A percentile compares a stretch with the other conserved stretches of the same genome.
Conservation (phyloP, 192 early-diverging fungal genomes). For the Mortierella hygrophila region DNA sequence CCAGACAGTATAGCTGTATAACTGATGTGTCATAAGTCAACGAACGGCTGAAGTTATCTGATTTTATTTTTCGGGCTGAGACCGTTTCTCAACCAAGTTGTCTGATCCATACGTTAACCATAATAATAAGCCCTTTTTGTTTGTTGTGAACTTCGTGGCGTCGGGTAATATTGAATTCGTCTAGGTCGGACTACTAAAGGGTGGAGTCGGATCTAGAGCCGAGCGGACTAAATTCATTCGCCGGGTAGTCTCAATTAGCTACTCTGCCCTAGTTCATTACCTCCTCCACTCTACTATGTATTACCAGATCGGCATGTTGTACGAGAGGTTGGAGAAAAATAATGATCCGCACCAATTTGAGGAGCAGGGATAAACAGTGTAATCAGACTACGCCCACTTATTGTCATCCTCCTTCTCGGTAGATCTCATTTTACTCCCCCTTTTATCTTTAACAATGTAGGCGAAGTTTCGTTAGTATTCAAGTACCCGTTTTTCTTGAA, state of each 20-base stretch:
- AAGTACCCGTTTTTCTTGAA: neutral
- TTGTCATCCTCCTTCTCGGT: neutral
- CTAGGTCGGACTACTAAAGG: neutral
- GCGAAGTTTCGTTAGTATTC: neutral
- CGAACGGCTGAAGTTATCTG: neutral
- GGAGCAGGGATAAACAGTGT: neutral
- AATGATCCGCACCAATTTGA: neutral
- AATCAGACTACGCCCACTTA: neutral
- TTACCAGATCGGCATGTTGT: neutral
- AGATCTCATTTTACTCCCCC: neutral
- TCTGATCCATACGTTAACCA: neutral
- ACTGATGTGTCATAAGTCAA: too few species aligned
- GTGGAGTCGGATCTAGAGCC: neutral
- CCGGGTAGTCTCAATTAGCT: neutral
- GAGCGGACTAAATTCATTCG: neutral
- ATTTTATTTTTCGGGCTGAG: neutral
- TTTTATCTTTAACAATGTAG: neutral
- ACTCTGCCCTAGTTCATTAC: neutral
- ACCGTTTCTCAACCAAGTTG: neutral
- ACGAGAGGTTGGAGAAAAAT: neutral
- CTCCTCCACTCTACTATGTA: neutral
- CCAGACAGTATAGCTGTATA: too few species aligned
- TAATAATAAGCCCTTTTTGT: neutral
- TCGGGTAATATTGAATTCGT: neutral
- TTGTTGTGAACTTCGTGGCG: neutral